Percentiles rank a stretch among this genome's conserved stretches.
These are phyloP conservation scores for Ganoderma sp. DNA, from an alignment of 1,284 basidiomycete genomes.

Conservation along the genomic window DNA sequence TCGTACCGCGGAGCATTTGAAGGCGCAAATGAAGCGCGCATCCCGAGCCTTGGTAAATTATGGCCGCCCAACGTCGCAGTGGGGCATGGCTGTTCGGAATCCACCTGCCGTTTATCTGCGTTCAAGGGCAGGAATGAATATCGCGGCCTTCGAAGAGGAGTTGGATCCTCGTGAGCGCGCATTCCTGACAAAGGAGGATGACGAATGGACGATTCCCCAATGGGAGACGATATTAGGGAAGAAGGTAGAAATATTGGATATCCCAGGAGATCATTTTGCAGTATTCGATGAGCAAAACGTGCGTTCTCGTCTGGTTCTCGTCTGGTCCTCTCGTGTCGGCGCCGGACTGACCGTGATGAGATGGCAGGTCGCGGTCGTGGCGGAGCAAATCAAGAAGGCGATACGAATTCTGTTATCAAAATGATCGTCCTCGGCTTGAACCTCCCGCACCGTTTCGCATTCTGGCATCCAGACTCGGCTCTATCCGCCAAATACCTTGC, in stretches of 20 bases:
- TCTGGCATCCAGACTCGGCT: not conserved
- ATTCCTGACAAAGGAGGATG: slow-evolving; percentile 41
- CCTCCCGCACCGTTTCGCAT: not conserved
- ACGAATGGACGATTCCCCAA: slow-evolving; percentile 56
- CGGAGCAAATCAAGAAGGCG: slow-evolving; percentile 8
- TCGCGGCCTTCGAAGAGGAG: slow-evolving; percentile 18
- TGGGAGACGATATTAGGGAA: slow-evolving; percentile 55
- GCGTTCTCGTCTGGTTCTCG: slow-evolving; percentile 34
- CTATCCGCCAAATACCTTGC: not conserved
- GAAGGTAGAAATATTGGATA: slow-evolving; percentile 53
- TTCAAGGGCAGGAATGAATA: slow-evolving; percentile 22
- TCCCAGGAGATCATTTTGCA: slow-evolving; percentile 72
- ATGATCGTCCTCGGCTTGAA: not conserved
- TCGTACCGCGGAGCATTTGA: slow-evolving; percentile 11
- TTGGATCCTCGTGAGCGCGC: slow-evolving; percentile 45
- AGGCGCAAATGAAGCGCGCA: slow-evolving; percentile 34
- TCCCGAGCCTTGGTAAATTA: slow-evolving; percentile 33
- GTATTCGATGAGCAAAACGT: slow-evolving; percentile 62
- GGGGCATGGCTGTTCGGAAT: not conserved
- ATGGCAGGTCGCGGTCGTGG: not conserved
- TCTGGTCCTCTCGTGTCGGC: too few relatives aligned
- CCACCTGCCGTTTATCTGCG: slow-evolving; percentile 33
- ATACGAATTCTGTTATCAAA: slow-evolving; percentile 5
- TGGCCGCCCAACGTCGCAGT: slow-evolving; percentile 16
- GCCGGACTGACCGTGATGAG: not conserved